Percentiles rank a stretch among this genome's conserved stretches.
Evolutionary conservation across 148 eudicot species (phyloP).

Genomic region (Diospyros lotus): DNA sequence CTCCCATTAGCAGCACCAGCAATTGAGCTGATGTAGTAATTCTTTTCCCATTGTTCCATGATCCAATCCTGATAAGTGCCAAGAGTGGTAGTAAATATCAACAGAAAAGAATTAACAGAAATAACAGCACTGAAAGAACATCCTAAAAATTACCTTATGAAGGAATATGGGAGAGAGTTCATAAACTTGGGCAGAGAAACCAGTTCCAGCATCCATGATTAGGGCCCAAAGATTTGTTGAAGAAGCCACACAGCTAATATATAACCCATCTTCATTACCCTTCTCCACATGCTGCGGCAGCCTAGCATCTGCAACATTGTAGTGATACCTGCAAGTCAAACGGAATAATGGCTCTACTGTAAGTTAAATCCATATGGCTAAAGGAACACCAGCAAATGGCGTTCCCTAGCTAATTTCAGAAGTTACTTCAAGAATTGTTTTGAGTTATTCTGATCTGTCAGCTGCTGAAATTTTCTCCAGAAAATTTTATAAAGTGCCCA

Average conservation of each 20-base stretch:
- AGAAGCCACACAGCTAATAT: conserved; percentile 82
- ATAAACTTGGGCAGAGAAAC: conserved; percentile 75
- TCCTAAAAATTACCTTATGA: conserved; percentile 53
- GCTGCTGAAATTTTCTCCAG: neutral
- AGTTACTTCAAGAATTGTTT: too few species aligned
- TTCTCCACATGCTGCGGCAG: conserved; percentile 84
- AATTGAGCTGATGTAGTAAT: conserved; percentile 41
- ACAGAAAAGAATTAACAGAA: neutral
- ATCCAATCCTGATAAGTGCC: conserved; percentile 61
- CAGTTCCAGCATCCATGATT: conserved; percentile 92
- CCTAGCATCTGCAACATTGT: conserved; percentile 81
- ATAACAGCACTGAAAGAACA: neutral
- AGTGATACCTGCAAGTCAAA: conserved; percentile 63
- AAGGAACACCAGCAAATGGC: too few species aligned
- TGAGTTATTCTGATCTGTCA: neutral
- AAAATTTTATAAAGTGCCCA: neutral
- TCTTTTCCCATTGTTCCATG: conserved; percentile 56
- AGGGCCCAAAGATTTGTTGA: conserved; percentile 82
- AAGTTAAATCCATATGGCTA: neutral
- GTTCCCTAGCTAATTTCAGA: too few species aligned
- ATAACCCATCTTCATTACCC: conserved; percentile 79
- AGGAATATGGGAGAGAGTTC: conserved; percentile 73
- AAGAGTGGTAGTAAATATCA: conserved; percentile 8
- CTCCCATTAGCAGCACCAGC: conserved; percentile 51
- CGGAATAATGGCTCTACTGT: neutral